These are phyloP conservation scores for Chloranthus sessilifolius DNA, from an alignment of 164 flowering plant species.

Conservation along the genomic window DNA sequence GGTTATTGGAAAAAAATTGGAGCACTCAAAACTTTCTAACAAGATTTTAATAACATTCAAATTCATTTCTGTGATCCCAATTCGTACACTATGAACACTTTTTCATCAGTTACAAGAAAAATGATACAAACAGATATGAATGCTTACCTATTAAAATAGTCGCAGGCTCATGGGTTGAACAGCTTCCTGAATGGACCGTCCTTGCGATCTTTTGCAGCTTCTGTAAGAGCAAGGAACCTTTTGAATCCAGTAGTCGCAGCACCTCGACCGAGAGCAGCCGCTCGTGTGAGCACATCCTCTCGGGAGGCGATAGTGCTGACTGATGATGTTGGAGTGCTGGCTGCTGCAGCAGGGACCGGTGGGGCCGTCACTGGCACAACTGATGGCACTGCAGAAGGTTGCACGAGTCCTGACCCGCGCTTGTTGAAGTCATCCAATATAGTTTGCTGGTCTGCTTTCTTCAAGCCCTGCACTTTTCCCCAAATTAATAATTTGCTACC, in stretches of 20 bases:
- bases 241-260: constrained; percentile 95
- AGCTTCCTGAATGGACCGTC: constrained; percentile 95
- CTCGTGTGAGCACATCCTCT: constrained; percentile 90
- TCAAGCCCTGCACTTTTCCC: constrained; percentile 79
- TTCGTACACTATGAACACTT: too few species aligned
- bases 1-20: too few species aligned
- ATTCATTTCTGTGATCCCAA: too few species aligned
- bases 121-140: too few species aligned
- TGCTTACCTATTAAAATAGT: not conserved
- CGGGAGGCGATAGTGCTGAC: constrained; percentile 50
- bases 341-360: constrained; percentile 28
- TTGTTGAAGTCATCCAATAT: constrained; percentile 93
- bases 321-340: constrained; percentile 18
- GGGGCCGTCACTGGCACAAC: constrained; percentile 27
- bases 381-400: constrained; percentile 37
- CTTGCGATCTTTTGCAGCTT: constrained; percentile 93
- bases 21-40: too few species aligned
- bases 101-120: too few species aligned
- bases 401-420: constrained; percentile 56
- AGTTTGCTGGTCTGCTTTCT: constrained; percentile 82
- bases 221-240: constrained; percentile 90
- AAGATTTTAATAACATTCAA: too few species aligned
- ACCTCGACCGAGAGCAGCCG: constrained; percentile 97
- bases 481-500: too few species aligned
- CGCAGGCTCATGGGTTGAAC: constrained; percentile 72